Conservation (phyloP, 148 eudicot genomes). For the Rhododendron molle region DNA sequence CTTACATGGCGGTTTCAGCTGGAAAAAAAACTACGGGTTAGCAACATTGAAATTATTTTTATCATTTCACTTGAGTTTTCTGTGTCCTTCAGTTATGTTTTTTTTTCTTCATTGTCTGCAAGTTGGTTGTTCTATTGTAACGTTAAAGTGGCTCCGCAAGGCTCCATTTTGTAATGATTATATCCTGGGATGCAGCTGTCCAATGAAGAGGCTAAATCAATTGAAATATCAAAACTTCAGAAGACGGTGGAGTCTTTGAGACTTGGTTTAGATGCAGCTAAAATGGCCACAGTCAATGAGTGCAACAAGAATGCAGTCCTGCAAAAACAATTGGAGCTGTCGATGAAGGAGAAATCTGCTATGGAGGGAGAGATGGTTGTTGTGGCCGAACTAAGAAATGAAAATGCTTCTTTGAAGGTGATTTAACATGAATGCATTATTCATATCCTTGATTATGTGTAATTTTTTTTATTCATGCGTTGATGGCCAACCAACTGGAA, state of each 20-base stretch:
- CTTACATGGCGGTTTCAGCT: constrained; percentile 80
- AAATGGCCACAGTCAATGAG: constrained; percentile 61
- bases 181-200: constrained; percentile 53
- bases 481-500: neutral
- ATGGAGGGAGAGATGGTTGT: constrained; percentile 50
- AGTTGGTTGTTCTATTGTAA: neutral
- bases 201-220: constrained; percentile 70
- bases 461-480: neutral
- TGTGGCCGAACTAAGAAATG: constrained; percentile 54
- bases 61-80: neutral
- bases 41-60: neutral
- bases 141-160: neutral
- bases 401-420: constrained; percentile 71
- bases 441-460: neutral
- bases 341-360: constrained; percentile 64
- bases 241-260: constrained; percentile 55
- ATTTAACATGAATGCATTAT: neutral
- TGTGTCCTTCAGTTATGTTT: neutral
- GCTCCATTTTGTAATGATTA: neutral
- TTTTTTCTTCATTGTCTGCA: neutral
- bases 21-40: constrained; percentile 90
- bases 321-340: constrained; percentile 55
- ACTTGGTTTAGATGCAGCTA: constrained; percentile 73
- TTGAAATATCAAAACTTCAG: constrained; percentile 70
- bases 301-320: constrained; percentile 58